phyloP scores from a whole-genome alignment of 202 grass and related monocot species.

The Digitaria exilis region DNA sequence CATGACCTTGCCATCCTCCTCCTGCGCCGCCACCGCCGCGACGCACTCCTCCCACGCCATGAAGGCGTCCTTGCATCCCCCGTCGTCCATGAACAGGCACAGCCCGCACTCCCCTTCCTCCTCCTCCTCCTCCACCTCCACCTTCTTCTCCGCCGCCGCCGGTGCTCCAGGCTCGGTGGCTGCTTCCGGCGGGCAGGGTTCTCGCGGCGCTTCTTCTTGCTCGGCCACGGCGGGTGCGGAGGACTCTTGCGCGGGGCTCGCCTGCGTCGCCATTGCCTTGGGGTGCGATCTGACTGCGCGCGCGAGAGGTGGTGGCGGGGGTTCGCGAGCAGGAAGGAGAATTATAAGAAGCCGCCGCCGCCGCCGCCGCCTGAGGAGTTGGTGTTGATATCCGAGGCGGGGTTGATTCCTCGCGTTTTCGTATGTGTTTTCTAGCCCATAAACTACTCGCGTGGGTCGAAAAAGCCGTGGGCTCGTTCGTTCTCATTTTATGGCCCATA shows the following conservation, averaged over 20 bases:
- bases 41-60: conserved; percentile 83
- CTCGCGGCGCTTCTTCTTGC: conserved; percentile 2
- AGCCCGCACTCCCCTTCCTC: conserved; percentile 84
- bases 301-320: background rate
- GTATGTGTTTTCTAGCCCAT: background rate
- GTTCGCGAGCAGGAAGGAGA: conserved; percentile 21
- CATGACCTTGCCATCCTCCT: conserved; percentile 47
- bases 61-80: conserved; percentile 78
- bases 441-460: too few species aligned
- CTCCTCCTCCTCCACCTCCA: conserved; percentile 7
- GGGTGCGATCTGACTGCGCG: background rate
- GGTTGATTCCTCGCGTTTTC: background rate
- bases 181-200: conserved; percentile 13
- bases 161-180: too few species aligned
- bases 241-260: background rate
- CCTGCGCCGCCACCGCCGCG: conserved; percentile 38
- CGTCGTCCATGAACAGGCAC: conserved; percentile 88
- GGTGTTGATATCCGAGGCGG: background rate
- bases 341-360: conserved; percentile 1
- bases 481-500: background rate
- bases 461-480: too few species aligned
- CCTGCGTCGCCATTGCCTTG: background rate
- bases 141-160: background rate
- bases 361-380: background rate
- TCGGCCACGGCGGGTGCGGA: conserved; percentile 1